Evolutionary conservation across 495 filamentous ascomycete species (phyloP).

Genomic region (Penicillium soppii): DNA sequence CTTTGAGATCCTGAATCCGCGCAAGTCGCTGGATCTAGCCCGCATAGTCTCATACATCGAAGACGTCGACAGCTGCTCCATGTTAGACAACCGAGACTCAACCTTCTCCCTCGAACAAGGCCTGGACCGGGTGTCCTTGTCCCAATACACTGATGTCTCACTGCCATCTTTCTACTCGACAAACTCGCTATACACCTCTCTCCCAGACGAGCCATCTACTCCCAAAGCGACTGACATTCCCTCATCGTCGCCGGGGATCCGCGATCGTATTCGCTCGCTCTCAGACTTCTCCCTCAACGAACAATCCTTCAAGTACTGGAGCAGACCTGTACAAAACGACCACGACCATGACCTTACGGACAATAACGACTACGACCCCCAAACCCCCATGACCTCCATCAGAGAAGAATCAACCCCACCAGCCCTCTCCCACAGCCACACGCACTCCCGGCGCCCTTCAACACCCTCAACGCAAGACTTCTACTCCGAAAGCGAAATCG

Average conservation of each 20-base stretch:
- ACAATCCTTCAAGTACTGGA: constrained; percentile 16
- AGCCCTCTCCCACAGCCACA: constrained; percentile 4
- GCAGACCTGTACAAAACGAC: constrained; percentile 3
- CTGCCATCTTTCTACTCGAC: constrained; percentile 27
- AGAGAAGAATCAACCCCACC: constrained; percentile 11
- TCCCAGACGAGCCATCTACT: constrained; percentile 10
- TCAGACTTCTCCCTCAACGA: constrained; percentile 23
- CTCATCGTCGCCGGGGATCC: constrained; percentile 21
- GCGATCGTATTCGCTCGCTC: constrained; percentile 21
- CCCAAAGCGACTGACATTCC: constrained; percentile 20
- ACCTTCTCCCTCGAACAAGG: constrained; percentile 20
- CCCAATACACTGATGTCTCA: constrained; percentile 30
- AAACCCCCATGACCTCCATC: constrained; percentile 31
- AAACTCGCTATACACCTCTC: constrained; percentile 19
- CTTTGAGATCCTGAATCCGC: constrained; percentile 49
- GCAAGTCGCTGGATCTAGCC: constrained; percentile 38
- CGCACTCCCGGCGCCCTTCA: constrained; percentile 12
- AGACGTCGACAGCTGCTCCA: constrained; percentile 34
- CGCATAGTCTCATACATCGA: constrained; percentile 46
- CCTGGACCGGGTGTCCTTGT: constrained; percentile 23
- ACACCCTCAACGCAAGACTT: constrained; percentile 24
- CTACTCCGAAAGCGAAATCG: constrained; percentile 31
- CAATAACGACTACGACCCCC: constrained; percentile 5
- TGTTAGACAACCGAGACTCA: constrained; percentile 27
- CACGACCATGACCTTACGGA: constrained; percentile 10